phyloP scores from a whole-genome alignment of 75 land plant genomes.

The Pinus tabuliformis region DNA sequence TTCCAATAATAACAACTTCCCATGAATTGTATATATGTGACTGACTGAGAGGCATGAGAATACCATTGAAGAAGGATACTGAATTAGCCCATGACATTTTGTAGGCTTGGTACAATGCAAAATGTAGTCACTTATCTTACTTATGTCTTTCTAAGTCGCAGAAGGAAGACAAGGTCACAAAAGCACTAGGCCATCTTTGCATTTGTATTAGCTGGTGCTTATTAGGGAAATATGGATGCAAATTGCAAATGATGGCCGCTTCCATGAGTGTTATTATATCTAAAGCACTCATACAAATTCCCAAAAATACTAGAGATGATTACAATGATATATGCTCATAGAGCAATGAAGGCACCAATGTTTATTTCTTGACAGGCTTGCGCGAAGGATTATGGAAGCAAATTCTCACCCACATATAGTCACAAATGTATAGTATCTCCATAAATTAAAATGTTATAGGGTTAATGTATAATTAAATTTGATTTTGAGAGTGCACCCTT shows the following conservation, averaged over 20 bases:
- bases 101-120: too few relatives aligned
- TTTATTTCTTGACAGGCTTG: not conserved
- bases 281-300: not conserved
- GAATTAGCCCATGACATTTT: too few relatives aligned
- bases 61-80: too few relatives aligned
- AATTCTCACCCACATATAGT: not conserved
- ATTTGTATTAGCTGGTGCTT: not conserved
- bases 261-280: not conserved
- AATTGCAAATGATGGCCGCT: not conserved
- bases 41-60: too few relatives aligned
- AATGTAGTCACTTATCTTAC: too few relatives aligned
- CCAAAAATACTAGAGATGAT: not conserved
- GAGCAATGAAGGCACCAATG: not conserved
- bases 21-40: too few relatives aligned
- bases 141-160: too few relatives aligned
- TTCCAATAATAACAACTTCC: too few relatives aligned
- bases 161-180: too few relatives aligned
- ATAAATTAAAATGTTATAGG: not conserved
- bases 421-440: not conserved
- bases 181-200: too few relatives aligned
- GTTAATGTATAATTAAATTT: not conserved
- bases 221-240: conserved; percentile 1
- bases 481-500: not conserved
- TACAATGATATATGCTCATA: not conserved
- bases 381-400: not conserved